These are phyloP conservation scores for Periglandula ipomoeae DNA, from an alignment of 2,329 filamentous ascomycete genomes.

Conservation along the genomic window DNA sequence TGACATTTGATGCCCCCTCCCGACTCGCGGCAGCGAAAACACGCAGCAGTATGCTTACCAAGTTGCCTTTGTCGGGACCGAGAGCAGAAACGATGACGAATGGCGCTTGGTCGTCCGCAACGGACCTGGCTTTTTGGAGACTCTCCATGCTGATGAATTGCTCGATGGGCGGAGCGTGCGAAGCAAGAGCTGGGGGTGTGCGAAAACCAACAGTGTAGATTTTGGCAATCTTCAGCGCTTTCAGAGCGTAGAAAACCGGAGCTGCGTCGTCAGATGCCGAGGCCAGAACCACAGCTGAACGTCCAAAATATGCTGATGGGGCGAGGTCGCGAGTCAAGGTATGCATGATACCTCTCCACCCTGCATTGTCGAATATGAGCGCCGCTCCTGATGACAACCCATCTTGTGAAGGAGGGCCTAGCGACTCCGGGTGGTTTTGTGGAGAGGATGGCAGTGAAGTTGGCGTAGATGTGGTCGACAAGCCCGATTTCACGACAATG, in stretches of 20 bases:
- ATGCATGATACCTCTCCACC: conserved; percentile 77
- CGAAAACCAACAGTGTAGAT: conserved; percentile 81
- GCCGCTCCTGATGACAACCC: conserved; percentile 39
- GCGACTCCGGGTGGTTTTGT: conserved; percentile 22
- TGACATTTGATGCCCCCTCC: conserved; percentile 28
- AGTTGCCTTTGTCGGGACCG: conserved; percentile 65
- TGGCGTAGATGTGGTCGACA: conserved; percentile 33
- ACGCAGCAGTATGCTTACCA: conserved; percentile 69
- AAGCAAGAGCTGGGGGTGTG: conserved; percentile 50
- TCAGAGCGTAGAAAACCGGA: conserved; percentile 68
- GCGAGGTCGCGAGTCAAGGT: conserved; percentile 75
- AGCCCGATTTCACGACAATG: conserved; percentile 52
- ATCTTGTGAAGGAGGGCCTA: conserved; percentile 14
- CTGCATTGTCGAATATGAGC: conserved; percentile 71
- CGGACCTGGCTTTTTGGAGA: conserved; percentile 41
- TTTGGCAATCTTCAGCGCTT: conserved; percentile 64
- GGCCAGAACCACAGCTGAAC: conserved; percentile 67
- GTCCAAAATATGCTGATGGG: conserved; percentile 68
- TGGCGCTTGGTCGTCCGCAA: conserved; percentile 47
- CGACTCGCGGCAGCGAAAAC: conserved; percentile 47
- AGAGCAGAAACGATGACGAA: conserved; percentile 77
- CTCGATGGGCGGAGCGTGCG: conserved; percentile 59
- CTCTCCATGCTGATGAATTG: conserved; percentile 69
- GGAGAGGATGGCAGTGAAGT: conserved; percentile 41
- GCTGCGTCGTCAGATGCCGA: conserved; percentile 67